Percentiles rank a stretch among this genome's conserved stretches.
These are phyloP conservation scores for Tilletia walkeri DNA, from an alignment of 1,284 basidiomycete genomes.

Conservation along the genomic window DNA sequence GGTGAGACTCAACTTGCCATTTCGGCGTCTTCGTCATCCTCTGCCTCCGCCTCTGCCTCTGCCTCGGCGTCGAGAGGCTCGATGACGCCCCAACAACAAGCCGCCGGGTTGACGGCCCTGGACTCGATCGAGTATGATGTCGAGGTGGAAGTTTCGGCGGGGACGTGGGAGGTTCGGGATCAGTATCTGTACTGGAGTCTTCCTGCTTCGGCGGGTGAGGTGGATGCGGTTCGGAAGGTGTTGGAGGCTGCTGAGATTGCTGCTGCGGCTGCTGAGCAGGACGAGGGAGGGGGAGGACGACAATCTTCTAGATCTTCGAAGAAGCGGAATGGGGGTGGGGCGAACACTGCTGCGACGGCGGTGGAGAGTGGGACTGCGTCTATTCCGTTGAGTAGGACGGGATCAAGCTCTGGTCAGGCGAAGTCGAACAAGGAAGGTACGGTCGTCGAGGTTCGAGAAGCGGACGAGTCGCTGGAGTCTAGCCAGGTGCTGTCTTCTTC, in stretches of 20 bases:
- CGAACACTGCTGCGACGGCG: not conserved
- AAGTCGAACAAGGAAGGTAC: not conserved
- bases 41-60: not conserved
- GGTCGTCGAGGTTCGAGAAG: not conserved
- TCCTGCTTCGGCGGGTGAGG: slow-evolving; percentile 43
- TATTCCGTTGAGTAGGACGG: not conserved
- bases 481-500: not conserved
- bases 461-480: not conserved
- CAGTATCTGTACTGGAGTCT: slow-evolving; percentile 82
- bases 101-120: not conserved
- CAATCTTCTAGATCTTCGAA: not conserved
- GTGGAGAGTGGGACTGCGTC: not conserved
- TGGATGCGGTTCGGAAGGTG: not conserved
- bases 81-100: not conserved
- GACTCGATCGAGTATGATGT: slow-evolving; percentile 44
- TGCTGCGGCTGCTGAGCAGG: not conserved
- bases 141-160: slow-evolving; percentile 63
- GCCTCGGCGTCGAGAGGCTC: slow-evolving; percentile 3
- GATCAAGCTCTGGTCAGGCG: not conserved
- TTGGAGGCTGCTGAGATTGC: not conserved
- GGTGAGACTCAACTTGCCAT: no score
- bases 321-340: not conserved
- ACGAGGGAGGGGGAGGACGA: not conserved
- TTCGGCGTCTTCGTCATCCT: no score
- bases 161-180: slow-evolving; percentile 69